Conservation (phyloP, 2,329 filamentous ascomycete species). For the Ophiosphaerella herpotricha region DNA sequence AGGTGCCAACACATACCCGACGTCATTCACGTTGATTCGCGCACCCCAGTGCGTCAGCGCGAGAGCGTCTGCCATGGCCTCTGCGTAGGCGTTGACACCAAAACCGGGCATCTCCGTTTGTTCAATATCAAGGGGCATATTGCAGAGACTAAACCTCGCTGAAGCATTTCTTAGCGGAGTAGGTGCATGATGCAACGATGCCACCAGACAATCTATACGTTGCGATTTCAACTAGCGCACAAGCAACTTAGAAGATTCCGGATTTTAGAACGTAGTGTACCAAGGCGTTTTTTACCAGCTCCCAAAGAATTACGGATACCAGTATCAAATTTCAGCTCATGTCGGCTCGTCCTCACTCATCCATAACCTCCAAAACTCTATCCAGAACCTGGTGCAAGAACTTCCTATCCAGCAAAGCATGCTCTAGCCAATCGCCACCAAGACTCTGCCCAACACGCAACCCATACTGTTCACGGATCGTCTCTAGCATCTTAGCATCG, state of each 20-base stretch:
- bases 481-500: neutral
- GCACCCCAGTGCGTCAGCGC: conserved; percentile 58
- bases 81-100: conserved; percentile 43
- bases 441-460: neutral
- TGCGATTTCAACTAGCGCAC: conserved; percentile 36
- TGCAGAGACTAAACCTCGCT: conserved; percentile 51
- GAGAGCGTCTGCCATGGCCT: conserved; percentile 55
- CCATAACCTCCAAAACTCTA: neutral
- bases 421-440: conserved; percentile 1
- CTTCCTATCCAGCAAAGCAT: neutral
- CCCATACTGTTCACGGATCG: neutral
- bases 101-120: conserved; percentile 55
- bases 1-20: conserved; percentile 60
- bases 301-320: conserved; percentile 29
- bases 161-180: conserved; percentile 33
- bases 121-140: conserved; percentile 56
- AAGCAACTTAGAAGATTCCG: conserved; percentile 28
- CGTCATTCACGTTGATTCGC: conserved; percentile 56
- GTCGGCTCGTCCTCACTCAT: neutral
- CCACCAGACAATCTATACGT: conserved; percentile 37
- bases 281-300: conserved; percentile 34
- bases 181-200: conserved; percentile 36
- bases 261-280: conserved; percentile 38
- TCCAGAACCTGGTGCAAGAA: neutral
- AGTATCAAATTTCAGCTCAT: too few relatives aligned